phyloP scores from a whole-genome alignment of 805 yeast genomes.

The Myxozyma monticola region DNA sequence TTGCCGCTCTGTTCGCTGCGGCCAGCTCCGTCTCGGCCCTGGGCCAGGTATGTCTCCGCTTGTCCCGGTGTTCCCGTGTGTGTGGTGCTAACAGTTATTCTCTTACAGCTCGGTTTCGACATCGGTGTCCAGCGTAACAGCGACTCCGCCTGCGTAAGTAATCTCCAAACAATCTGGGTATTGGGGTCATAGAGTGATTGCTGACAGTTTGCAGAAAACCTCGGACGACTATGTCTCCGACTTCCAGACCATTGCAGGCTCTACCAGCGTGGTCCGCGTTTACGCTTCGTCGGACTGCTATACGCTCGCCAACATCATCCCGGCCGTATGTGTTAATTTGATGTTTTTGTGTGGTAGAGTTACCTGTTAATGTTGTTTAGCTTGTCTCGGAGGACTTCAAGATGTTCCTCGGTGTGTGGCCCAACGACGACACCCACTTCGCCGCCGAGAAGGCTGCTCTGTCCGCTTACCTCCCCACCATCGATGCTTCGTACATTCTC shows the following conservation, averaged over 20 bases:
- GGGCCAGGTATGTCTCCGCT: constrained; percentile 43
- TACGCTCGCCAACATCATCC: constrained; percentile 79
- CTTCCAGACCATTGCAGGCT: constrained; percentile 55
- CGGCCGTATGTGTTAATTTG: constrained; percentile 54
- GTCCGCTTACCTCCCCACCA: constrained; percentile 63
- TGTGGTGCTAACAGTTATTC: constrained; percentile 26
- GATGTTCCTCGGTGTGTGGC: constrained; percentile 88
- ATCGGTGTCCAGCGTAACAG: constrained; percentile 74
- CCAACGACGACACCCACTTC: constrained; percentile 79
- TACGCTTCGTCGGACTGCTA: constrained; percentile 95
- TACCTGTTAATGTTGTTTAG: constrained; percentile 4
- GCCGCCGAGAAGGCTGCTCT: constrained; percentile 73
- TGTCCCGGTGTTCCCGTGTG: constrained; percentile 1
- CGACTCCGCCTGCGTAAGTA: constrained; percentile 28
- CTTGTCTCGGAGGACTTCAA: constrained; percentile 68
- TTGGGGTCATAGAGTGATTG: too few species aligned
- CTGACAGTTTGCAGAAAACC: too few species aligned
- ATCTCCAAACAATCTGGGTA: neutral
- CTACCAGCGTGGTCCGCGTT: constrained; percentile 71
- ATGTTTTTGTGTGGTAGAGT: too few species aligned
- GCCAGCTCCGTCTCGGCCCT: constrained; percentile 55
- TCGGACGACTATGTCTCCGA: constrained; percentile 70
- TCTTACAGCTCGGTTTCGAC: constrained; percentile 69
- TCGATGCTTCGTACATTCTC: constrained; percentile 67
- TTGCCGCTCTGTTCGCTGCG: constrained; percentile 47